Evolutionary conservation across 805 yeast species (phyloP).

Genomic region (Metschnikowia picachoensis): DNA sequence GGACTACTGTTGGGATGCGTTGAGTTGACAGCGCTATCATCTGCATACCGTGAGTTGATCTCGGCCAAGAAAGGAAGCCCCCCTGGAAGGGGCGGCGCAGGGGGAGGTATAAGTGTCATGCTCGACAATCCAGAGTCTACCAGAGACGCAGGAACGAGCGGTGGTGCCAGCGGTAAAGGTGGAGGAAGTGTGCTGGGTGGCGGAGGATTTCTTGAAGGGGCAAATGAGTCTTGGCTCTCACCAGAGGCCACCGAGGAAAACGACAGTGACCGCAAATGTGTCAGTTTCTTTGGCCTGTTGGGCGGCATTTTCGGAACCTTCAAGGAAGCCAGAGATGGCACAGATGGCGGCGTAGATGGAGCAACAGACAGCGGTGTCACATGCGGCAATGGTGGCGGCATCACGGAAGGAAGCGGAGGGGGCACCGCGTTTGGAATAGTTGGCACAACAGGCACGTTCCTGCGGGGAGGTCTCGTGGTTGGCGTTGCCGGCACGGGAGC

Average conservation of each 20-base stretch:
- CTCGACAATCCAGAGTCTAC: slow-evolving; percentile 3
- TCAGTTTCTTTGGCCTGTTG: slow-evolving; percentile 36
- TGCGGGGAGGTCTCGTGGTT: slow-evolving; percentile 9
- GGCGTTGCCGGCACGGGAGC: slow-evolving; percentile 15
- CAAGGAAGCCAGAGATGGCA: slow-evolving; percentile 2
- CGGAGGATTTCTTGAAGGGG: background rate
- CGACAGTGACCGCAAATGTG: slow-evolving; percentile 28
- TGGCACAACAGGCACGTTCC: slow-evolving; percentile 14
- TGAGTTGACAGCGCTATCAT: slow-evolving; percentile 1
- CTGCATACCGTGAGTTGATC: slow-evolving; percentile 14
- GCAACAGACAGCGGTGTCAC: slow-evolving; percentile 10
- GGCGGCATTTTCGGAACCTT: slow-evolving; percentile 37
- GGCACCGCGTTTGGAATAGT: slow-evolving; percentile 22
- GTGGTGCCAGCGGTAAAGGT: slow-evolving; percentile 14
- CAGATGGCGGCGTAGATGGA: background rate
- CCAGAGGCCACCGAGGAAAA: slow-evolving; percentile 19
- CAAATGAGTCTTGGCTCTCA: slow-evolving; percentile 3
- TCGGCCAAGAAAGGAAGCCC: slow-evolving; percentile 18
- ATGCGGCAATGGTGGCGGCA: slow-evolving; percentile 22
- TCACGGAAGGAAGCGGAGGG: slow-evolving; percentile 18
- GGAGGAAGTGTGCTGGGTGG: slow-evolving; percentile 9
- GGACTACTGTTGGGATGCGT: background rate
- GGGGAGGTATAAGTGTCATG: slow-evolving; percentile 12
- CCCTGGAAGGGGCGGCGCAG: slow-evolving; percentile 8
- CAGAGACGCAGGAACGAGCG: slow-evolving; percentile 9